Conservation (phyloP, 441 rosid genomes). For the Adansonia gregorii region DNA sequence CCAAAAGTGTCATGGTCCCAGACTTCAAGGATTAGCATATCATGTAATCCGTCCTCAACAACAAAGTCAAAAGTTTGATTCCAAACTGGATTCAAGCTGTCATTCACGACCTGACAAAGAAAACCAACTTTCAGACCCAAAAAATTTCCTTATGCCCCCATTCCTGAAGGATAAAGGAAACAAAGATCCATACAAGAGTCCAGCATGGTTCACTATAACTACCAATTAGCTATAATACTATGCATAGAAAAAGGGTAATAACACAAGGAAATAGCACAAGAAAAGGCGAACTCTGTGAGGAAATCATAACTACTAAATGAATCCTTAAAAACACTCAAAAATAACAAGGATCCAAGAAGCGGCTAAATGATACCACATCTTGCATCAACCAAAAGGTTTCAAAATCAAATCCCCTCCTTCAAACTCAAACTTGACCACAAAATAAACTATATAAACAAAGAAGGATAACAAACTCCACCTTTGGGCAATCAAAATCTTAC, state of each 20-base stretch:
- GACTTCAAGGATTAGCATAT: slow-evolving; percentile 87
- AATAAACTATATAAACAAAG: background rate
- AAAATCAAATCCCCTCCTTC: background rate
- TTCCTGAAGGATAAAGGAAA: background rate
- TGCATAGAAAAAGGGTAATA: background rate
- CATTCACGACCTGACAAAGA: slow-evolving; percentile 76
- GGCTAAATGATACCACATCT: background rate
- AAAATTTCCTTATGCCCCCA: background rate
- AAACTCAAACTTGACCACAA: slow-evolving; percentile 1
- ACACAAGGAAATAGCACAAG: background rate
- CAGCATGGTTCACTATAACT: slow-evolving; percentile 14
- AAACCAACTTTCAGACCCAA: slow-evolving; percentile 16
- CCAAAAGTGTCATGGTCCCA: slow-evolving; percentile 99
- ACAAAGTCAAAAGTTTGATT: slow-evolving; percentile 96
- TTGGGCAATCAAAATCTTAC: slow-evolving; percentile 47
- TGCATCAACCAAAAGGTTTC: background rate
- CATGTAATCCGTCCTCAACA: slow-evolving; percentile 96
- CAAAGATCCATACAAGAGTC: slow-evolving; percentile 8
- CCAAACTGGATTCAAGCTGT: slow-evolving; percentile 93
- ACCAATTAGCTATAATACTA: slow-evolving; percentile 12
- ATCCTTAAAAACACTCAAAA: slow-evolving; percentile 1
- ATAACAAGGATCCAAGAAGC: background rate
- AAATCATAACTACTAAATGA: slow-evolving; percentile 15
- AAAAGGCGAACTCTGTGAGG: background rate
- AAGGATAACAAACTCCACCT: slow-evolving; percentile 15